Percentiles rank a stretch among this genome's conserved stretches.
These are phyloP conservation scores for Russula sp. DNA, from an alignment of 768 basidiomycete genomes.

Conservation along the genomic window DNA sequence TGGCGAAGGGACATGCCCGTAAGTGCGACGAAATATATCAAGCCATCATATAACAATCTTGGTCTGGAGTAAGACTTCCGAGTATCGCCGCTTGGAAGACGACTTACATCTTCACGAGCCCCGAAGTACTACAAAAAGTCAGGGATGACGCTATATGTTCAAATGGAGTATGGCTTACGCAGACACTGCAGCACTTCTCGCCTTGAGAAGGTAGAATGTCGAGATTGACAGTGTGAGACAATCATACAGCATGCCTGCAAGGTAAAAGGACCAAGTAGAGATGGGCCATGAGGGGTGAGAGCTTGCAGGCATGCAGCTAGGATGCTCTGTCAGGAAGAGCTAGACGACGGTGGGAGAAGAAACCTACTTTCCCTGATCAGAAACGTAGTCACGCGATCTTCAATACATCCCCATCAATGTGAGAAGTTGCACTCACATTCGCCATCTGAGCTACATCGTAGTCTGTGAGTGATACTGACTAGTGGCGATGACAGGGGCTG, in stretches of 20 bases:
- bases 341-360: too few species aligned
- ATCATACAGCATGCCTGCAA: constrained; percentile 54
- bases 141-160: constrained; percentile 10
- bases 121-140: not conserved
- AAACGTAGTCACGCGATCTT: not conserved
- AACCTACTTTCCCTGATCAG: constrained; percentile 35
- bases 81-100: too few species aligned
- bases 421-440: not conserved
- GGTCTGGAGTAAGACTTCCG: too few species aligned
- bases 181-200: constrained; percentile 30
- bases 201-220: constrained; percentile 20
- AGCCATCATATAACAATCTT: too few species aligned
- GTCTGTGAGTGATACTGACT: constrained; percentile 16
- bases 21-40: too few species aligned
- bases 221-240: constrained; percentile 45
- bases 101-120: too few species aligned
- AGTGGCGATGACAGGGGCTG: constrained; percentile 20
- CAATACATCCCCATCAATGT: not conserved
- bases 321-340: not conserved
- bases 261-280: constrained; percentile 55
- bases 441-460: constrained; percentile 3
- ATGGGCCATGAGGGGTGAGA: constrained; percentile 23
- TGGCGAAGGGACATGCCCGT: too few species aligned
- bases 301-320: constrained; percentile 44
- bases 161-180: too few species aligned